A percentile compares a stretch with the other conserved stretches of the same genome.
phyloP scores from a whole-genome alignment of 2,329 filamentous ascomycete species.

The Aspergillus fumigatus region DNA sequence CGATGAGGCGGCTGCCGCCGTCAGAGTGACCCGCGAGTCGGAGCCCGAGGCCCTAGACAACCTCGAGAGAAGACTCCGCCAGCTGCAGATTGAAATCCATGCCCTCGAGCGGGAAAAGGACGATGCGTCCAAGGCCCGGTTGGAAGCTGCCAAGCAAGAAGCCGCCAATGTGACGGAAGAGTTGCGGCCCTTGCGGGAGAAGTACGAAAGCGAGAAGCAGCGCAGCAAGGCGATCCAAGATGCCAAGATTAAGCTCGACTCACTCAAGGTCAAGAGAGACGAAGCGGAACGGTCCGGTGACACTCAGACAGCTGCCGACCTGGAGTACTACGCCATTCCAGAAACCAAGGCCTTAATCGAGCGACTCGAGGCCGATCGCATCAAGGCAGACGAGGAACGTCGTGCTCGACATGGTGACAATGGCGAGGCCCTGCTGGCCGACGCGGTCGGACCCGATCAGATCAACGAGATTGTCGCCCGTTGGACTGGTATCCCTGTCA shows the following conservation, averaged over 20 bases:
- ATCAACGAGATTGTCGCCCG: conserved; percentile 98
- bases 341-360: conserved; percentile 80
- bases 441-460: conserved; percentile 92
- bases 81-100: conserved; percentile 96
- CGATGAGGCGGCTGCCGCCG: conserved; percentile 94
- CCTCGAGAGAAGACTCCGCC: conserved; percentile 80
- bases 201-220: conserved; percentile 90
- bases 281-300: conserved; percentile 87
- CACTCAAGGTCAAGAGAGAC: conserved; percentile 84
- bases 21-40: conserved; percentile 90
- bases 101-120: conserved; percentile 92
- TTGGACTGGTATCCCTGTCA: conserved; percentile 98
- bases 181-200: conserved; percentile 82
- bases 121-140: conserved; percentile 78
- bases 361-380: conserved; percentile 74
- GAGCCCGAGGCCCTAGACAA: conserved; percentile 95
- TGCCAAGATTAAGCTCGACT: conserved; percentile 90
- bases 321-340: conserved; percentile 96
- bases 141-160: conserved; percentile 79
- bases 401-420: conserved; percentile 53
- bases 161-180: conserved; percentile 94
- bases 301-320: conserved; percentile 80
- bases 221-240: conserved; percentile 89
- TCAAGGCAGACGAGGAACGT: conserved; percentile 67
- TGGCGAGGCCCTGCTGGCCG: conserved; percentile 73